Evolutionary conservation across 2,329 filamentous ascomycete genomes (phyloP), one percentile per base, ranked within the genome.

Genomic region (Karstenula rhodostoma): DNA sequence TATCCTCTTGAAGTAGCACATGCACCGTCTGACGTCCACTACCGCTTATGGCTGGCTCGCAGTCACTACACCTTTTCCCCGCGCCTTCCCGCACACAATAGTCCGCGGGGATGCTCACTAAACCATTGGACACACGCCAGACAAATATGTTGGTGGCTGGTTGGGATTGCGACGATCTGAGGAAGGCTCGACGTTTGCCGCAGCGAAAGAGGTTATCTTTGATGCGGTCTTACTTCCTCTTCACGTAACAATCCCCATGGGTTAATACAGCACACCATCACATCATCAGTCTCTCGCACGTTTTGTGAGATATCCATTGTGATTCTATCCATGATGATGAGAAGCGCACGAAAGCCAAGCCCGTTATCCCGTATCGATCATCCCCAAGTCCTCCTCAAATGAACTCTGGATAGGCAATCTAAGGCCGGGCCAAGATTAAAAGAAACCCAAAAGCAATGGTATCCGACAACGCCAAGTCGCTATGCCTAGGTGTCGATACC

Each of bases 61-160:
- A 12, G 19, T 44, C 42, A 13, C 19, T 44, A 23, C 42, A 44
- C 42, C 43, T 7, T 27, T 23, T 49, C 62, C 46, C 56, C 55
- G 61, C 54, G 29, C 40, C 19, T 47, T 64, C 44, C 56, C 54
- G 62, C 58, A 59, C 60, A 60, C 63, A 33, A 32, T 54, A 46
- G 33, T 54, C 23, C 13, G 44, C 60, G 46, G 46, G 55, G 57
- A 57, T 49, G 59, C 59, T 64, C 66, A 65, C 62, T 44, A 44
- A 19, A 44, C 19, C n/a, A 23, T 12, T 3, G 23, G 12, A 44
- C 6, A 7, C 17, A 44, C 19, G 19, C 23, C 19, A 22, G 42
- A 9, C 42, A 23, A 22, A n/a, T 13, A 40, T 6, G 13, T 19
- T 13, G n/a, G 15, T n/a, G 17, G 17, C 7, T 4, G 12, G 42